Conservation (phyloP, 495 filamentous ascomycete genomes). For the Neurospora discreta region DNA sequence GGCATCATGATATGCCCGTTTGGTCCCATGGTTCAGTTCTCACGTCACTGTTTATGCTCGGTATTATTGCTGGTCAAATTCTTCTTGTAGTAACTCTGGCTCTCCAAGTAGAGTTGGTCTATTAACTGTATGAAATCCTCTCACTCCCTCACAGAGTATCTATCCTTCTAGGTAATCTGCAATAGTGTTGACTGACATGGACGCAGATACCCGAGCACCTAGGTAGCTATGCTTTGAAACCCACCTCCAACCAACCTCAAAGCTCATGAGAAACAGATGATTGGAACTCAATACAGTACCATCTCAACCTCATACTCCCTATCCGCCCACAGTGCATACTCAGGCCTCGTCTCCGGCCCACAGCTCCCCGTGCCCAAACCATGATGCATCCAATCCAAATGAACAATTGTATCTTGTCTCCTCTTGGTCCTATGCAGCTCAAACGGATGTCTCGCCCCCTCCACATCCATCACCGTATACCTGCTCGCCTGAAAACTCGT, state of each 20-base stretch:
- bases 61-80: background rate
- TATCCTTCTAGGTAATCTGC: too few relatives aligned
- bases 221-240: background rate
- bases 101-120: too few relatives aligned
- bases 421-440: constrained; percentile 40
- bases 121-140: too few relatives aligned
- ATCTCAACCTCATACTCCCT: constrained; percentile 38
- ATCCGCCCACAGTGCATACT: constrained; percentile 36
- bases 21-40: background rate
- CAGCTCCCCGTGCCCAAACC: constrained; percentile 42
- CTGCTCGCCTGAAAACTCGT: constrained; percentile 43
- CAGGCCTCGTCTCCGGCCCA: constrained; percentile 38
- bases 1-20: background rate
- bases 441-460: constrained; percentile 46
- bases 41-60: background rate
- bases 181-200: too few relatives aligned
- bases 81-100: background rate
- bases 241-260: background rate
- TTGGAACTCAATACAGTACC: constrained; percentile 23
- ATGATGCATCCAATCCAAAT: constrained; percentile 50
- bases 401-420: constrained; percentile 41
- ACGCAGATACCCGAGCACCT: too few relatives aligned
- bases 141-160: too few relatives aligned
- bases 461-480: constrained; percentile 42
- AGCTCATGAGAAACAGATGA: background rate